Conservation (phyloP, 345 rosid genomes). For the Pistacia vera region DNA sequence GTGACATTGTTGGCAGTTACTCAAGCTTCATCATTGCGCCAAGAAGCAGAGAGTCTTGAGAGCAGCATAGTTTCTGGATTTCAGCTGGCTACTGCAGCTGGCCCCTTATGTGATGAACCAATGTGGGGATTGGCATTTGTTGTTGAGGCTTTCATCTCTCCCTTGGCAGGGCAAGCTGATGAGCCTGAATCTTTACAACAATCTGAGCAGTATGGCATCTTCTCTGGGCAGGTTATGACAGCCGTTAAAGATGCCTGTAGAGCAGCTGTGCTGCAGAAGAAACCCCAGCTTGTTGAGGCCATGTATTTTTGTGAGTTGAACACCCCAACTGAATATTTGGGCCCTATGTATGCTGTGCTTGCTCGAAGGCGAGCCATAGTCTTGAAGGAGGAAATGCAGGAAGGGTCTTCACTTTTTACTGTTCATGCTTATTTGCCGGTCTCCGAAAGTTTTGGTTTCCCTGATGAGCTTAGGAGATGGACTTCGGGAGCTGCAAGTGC, state of each 20-base stretch:
- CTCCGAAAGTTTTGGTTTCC: slow-evolving; percentile 88
- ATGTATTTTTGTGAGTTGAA: slow-evolving; percentile 89
- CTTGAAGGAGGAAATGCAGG: slow-evolving; percentile 96
- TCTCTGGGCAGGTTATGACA: slow-evolving; percentile 86
- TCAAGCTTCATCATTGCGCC: slow-evolving; percentile 30
- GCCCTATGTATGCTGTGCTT: slow-evolving; percentile 82
- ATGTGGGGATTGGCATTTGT: slow-evolving; percentile 91
- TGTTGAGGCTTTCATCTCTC: slow-evolving; percentile 59
- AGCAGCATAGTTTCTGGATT: slow-evolving; percentile 85
- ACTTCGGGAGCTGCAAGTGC: slow-evolving; percentile 92
- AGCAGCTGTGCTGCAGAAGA: slow-evolving; percentile 70
- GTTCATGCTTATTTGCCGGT: slow-evolving; percentile 85
- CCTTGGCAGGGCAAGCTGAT: slow-evolving; percentile 35
- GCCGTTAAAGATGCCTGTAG: slow-evolving; percentile 85
- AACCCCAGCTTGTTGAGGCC: slow-evolving; percentile 88
- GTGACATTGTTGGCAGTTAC: slow-evolving; percentile 36
- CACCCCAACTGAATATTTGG: slow-evolving; percentile 71
- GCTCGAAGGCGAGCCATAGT: slow-evolving; percentile 74
- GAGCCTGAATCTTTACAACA: slow-evolving; percentile 46
- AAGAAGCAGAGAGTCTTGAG: slow-evolving; percentile 64
- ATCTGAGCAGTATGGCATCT: slow-evolving; percentile 65
- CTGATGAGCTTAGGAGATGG: slow-evolving; percentile 81
- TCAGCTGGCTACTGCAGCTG: slow-evolving; percentile 84
- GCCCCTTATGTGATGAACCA: slow-evolving; percentile 89
- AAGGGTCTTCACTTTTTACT: slow-evolving; percentile 75